These are phyloP conservation scores for Fragaria iinumae DNA, from an alignment of 306 rosid genomes.

Conservation along the genomic window DNA sequence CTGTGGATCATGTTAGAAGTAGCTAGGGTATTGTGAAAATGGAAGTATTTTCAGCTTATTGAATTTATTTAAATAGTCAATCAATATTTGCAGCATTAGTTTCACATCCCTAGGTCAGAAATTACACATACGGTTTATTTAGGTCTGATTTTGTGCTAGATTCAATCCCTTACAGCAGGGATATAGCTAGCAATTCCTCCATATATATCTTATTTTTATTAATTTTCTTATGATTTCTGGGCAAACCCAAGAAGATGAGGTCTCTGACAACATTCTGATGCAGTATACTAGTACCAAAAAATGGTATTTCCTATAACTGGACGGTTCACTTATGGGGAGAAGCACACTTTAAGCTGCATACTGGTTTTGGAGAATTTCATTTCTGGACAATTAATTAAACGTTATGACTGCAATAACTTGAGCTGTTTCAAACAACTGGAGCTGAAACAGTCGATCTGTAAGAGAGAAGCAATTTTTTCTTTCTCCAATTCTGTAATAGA, in stretches of 20 bases:
- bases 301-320: not conserved
- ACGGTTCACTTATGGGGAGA: not conserved
- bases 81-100: not conserved
- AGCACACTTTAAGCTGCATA: not conserved
- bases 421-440: not conserved
- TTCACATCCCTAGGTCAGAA: not conserved
- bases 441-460: not conserved
- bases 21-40: not conserved
- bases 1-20: not conserved
- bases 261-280: conserved; percentile 1
- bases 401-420: not conserved
- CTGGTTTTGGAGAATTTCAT: not conserved
- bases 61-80: not conserved
- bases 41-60: not conserved
- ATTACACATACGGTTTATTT: not conserved
- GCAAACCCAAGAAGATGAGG: conserved; percentile 5
- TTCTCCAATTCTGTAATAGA: not conserved
- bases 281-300: not conserved
- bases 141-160: not conserved
- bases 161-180: not conserved
- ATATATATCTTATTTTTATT: not conserved
- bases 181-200: not conserved
- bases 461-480: not conserved
- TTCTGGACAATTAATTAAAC: not conserved
- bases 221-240: not conserved